These are phyloP conservation scores for Penicillium herquei DNA, from an alignment of 495 filamentous ascomycete genomes.

Conservation along the genomic window DNA sequence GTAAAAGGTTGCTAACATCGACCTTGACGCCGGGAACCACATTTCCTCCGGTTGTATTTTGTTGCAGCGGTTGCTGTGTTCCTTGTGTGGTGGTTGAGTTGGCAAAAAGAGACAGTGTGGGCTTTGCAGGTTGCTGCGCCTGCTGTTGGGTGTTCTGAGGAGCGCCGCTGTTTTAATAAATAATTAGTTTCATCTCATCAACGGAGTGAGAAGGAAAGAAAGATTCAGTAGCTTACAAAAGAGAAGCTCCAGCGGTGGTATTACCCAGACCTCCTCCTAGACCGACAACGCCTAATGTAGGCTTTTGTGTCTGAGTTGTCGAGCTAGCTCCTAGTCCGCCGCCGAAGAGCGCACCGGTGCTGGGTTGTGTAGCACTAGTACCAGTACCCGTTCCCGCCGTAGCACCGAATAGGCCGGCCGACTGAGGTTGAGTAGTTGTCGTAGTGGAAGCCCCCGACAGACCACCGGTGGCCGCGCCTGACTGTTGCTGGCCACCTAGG, in stretches of 20 bases:
- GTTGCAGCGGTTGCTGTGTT: constrained; percentile 47
- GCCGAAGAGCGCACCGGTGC: constrained; percentile 45
- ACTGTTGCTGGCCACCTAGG: constrained; percentile 31
- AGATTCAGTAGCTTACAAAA: constrained; percentile 48
- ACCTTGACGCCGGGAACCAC: constrained; percentile 69
- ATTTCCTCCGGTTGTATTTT: constrained; percentile 41
- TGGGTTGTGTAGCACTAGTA: constrained; percentile 29
- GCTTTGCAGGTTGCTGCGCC: constrained; percentile 40
- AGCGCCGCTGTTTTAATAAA: not conserved
- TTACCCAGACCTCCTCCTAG: constrained; percentile 21
- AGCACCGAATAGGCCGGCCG: constrained; percentile 44
- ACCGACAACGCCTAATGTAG: constrained; percentile 21
- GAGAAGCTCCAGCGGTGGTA: constrained; percentile 30
- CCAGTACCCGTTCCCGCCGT: constrained; percentile 38
- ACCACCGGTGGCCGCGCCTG: constrained; percentile 30
- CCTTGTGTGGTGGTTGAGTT: constrained; percentile 24
- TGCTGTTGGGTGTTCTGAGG: constrained; percentile 15
- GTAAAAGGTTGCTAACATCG: constrained; percentile 69
- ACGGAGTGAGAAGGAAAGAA: too few relatives aligned
- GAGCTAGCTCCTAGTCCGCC: constrained; percentile 26
- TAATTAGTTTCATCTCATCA: not conserved
- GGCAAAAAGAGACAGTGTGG: constrained; percentile 41
- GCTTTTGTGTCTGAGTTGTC: constrained; percentile 36
- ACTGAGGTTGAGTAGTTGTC: constrained; percentile 43
- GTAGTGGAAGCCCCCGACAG: constrained; percentile 50